These are phyloP conservation scores for Pseudoscleropodium purum DNA, from an alignment of 225 moss, liverwort and hornwort species.

Conservation along the genomic window DNA sequence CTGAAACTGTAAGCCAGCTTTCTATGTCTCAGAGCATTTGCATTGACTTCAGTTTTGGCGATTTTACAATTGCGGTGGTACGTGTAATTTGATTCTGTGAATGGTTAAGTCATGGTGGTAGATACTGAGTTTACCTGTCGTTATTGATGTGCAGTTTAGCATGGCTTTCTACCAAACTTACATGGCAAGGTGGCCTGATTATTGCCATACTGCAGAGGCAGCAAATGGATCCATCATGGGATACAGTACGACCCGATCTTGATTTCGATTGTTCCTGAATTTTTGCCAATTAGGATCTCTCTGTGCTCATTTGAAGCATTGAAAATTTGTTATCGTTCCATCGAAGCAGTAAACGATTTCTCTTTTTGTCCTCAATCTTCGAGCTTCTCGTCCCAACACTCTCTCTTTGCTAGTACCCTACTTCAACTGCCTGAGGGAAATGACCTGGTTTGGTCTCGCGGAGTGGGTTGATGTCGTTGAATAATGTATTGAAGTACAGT, in stretches of 20 bases:
- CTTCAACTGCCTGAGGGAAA: neutral
- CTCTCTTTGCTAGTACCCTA: too few relatives aligned
- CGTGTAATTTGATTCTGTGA: neutral
- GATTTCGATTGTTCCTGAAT: neutral
- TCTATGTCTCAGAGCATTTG: neutral
- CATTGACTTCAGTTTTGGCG: neutral
- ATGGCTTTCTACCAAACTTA: conserved; percentile 79
- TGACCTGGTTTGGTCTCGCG: neutral
- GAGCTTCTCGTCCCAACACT: neutral
- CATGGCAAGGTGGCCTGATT: conserved; percentile 71
- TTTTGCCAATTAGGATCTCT: neutral
- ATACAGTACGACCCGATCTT: conserved; percentile 7
- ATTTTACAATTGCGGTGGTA: neutral
- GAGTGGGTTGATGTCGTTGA: neutral
- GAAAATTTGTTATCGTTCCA: conserved; percentile 21
- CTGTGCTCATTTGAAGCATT: neutral
- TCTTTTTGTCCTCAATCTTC: neutral
- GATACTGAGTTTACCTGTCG: neutral
- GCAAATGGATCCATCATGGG: conserved; percentile 64
- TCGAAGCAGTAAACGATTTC: neutral
- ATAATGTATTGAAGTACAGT: neutral
- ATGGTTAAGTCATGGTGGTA: neutral
- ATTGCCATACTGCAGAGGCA: conserved; percentile 61
- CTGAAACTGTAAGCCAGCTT: neutral
- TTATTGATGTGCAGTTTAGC: conserved; percentile 6